Base-by-base conservation (phyloP, 495 filamentous ascomycete species). In the Penicillium cataractarum region DNA sequence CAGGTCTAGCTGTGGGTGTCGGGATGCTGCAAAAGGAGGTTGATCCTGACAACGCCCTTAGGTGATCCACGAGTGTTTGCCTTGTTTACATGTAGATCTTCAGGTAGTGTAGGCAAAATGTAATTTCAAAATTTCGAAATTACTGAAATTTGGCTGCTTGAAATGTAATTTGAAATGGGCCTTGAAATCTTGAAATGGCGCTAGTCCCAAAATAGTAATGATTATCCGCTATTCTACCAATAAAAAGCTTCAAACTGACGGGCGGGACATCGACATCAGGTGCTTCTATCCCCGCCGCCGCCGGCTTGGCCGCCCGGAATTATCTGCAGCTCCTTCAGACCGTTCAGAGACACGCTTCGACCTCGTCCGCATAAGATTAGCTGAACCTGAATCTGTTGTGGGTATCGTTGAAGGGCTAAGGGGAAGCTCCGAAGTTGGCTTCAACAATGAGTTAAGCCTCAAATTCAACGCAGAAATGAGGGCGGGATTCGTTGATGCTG, bases 341-440 rank as follows among this genome's bases (percentile, higher is more conserved):
- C 52, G 12, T 55, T 37, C 52, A 55, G 52, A 55, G 24, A 55
- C n/a, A 55, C 52, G 52, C 52, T 55, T 55, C 52, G 52, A 55
- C 21, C 27, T 37, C 52, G 32, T 32, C 17, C 52, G 52, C 10
- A 39, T 55, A 37, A 15, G 52, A 55, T 39, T 10, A 55, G 52
- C 46, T 13, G 46, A 50, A 27, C 46, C 32, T 55, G n/a, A 39
- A 55, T 33, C 26, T 55, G 52, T 13, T 32, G 52, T 55, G 33
- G 52, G 13, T 55, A 4, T 37, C 31, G 17, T 37, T 55, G 52
- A 21, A 54, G 24, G 52, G 24, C 26, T 37, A n/a, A 24, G 52
- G 31, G 21, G 52, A 33, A 17, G 32, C 32, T 55, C 52, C 51
- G 51, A 54, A 35, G 24, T 54, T 54, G 29, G 51, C 51, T 54